Evolutionary conservation across 495 filamentous ascomycete genomes (phyloP).

Genomic region (Lophiotrema nucula): DNA sequence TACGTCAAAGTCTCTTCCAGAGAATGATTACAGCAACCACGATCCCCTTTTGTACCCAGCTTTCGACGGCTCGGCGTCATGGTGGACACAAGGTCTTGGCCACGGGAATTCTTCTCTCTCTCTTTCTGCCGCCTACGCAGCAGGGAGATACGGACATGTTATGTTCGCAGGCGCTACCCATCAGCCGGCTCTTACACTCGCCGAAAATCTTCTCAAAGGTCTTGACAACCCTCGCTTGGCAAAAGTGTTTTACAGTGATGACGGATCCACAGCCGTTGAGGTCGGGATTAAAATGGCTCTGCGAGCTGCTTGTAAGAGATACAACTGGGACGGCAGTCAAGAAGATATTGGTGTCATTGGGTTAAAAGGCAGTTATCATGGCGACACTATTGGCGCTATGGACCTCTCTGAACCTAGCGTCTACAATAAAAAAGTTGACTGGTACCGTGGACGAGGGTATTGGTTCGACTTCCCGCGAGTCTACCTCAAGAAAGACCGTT

Average conservation of each 20-base stretch:
- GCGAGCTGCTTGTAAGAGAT: conserved; percentile 59
- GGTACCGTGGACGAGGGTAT: conserved; percentile 70
- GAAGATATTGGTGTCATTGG: conserved; percentile 64
- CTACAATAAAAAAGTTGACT: conserved; percentile 74
- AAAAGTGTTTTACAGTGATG: conserved; percentile 75
- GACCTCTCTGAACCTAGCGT: conserved; percentile 70
- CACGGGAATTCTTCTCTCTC: conserved; percentile 67
- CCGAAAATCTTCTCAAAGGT: conserved; percentile 56
- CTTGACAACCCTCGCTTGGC: conserved; percentile 59
- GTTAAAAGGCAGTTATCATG: conserved; percentile 74
- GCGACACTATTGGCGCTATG: conserved; percentile 81
- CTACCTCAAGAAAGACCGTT: conserved; percentile 59
- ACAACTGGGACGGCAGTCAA: conserved; percentile 58
- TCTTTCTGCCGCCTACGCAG: conserved; percentile 71
- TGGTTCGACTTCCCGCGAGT: conserved; percentile 76
- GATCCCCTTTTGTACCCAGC: conserved; percentile 53
- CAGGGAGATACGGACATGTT: conserved; percentile 80
- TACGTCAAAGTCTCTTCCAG: conserved; percentile 9
- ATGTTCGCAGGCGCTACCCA: conserved; percentile 77
- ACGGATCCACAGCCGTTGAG: conserved; percentile 76
- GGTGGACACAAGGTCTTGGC: conserved; percentile 84
- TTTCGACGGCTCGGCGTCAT: conserved; percentile 77
- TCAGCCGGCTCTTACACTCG: conserved; percentile 65
- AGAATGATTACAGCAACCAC: neutral
- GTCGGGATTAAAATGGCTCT: conserved; percentile 80